phyloP scores from a whole-genome alignment of 192 early-diverging fungal genomes.

The Backusella liffmaniae region DNA sequence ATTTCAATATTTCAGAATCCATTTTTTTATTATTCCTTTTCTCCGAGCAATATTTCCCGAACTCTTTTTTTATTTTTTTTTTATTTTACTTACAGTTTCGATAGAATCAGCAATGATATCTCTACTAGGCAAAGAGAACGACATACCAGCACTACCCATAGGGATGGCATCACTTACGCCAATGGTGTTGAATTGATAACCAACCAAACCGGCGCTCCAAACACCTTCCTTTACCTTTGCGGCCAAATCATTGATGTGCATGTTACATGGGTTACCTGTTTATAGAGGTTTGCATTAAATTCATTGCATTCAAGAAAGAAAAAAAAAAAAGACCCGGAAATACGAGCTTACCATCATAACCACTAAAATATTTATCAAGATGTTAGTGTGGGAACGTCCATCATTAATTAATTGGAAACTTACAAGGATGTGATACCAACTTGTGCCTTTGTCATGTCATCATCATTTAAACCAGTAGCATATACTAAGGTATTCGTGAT shows the following conservation, averaged over 20 bases:
- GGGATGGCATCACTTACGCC: constrained; percentile 97
- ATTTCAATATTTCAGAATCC: not conserved
- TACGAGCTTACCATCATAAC: constrained; percentile 67
- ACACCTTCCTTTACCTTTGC: constrained; percentile 91
- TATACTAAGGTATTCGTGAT: constrained; percentile 55
- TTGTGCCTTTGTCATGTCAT: constrained; percentile 82
- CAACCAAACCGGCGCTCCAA: constrained; percentile 80
- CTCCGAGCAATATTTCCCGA: constrained; percentile 2
- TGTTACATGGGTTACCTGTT: constrained; percentile 98
- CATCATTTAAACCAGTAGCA: constrained; percentile 84
- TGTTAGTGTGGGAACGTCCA: not conserved
- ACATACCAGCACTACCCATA: constrained; percentile 95
- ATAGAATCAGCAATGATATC: constrained; percentile 99
- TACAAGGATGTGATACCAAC: constrained; percentile 95
- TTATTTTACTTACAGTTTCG: constrained; percentile 74
- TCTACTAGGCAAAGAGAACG: constrained; percentile 90
- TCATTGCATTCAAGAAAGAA: not conserved
- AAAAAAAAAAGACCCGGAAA: not conserved
- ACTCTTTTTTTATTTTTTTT: not conserved
- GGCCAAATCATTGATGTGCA: constrained; percentile 92
- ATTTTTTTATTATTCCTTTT: not conserved
- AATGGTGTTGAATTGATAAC: constrained; percentile 96
- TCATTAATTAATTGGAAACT: constrained; percentile 26
- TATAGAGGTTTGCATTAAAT: not conserved
- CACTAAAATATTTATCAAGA: constrained; percentile 40